Conservation (phyloP, 1,284 basidiomycete genomes). For the Leccinum griseonigrum region DNA sequence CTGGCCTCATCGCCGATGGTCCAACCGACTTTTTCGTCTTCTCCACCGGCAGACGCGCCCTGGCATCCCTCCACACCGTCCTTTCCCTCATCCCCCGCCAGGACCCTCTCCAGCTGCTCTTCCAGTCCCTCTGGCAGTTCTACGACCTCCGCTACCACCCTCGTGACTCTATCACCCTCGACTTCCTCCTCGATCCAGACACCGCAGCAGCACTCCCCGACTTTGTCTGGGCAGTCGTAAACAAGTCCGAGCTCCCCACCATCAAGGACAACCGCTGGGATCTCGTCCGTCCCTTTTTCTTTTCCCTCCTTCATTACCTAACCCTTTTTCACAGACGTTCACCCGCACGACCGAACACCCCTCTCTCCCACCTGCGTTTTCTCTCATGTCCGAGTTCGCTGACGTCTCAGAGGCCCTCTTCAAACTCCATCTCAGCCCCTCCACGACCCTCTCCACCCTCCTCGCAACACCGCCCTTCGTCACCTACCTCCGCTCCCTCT, state of each 20-base stretch:
- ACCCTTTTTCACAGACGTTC: slow-evolving; percentile 54
- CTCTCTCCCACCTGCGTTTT: slow-evolving; percentile 55
- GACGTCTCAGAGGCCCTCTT: slow-evolving; percentile 79
- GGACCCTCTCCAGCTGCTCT: slow-evolving; percentile 68
- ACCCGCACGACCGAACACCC: slow-evolving; percentile 73
- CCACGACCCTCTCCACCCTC: slow-evolving; percentile 53
- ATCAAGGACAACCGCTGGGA: slow-evolving; percentile 81
- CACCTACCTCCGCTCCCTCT: slow-evolving; percentile 76
- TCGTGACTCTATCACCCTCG: slow-evolving; percentile 67
- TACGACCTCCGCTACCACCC: slow-evolving; percentile 75
- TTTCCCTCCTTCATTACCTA: not conserved
- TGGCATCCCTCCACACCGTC: slow-evolving; percentile 76
- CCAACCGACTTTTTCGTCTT: slow-evolving; percentile 79
- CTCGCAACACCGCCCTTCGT: slow-evolving; percentile 64
- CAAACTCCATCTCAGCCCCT: slow-evolving; percentile 49
- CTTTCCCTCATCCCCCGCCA: slow-evolving; percentile 80
- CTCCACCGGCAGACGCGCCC: slow-evolving; percentile 79
- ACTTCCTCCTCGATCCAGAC: slow-evolving; percentile 68
- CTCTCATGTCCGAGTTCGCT: slow-evolving; percentile 80
- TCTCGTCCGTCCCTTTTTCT: slow-evolving; percentile 57
- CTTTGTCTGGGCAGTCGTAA: slow-evolving; percentile 83
- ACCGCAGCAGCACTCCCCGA: slow-evolving; percentile 49
- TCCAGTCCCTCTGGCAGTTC: slow-evolving; percentile 59
- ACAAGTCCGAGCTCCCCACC: slow-evolving; percentile 70
- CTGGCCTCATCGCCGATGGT: slow-evolving; percentile 63